Conservation (phyloP, 345 rosid genomes). For the Angophora floribunda region DNA sequence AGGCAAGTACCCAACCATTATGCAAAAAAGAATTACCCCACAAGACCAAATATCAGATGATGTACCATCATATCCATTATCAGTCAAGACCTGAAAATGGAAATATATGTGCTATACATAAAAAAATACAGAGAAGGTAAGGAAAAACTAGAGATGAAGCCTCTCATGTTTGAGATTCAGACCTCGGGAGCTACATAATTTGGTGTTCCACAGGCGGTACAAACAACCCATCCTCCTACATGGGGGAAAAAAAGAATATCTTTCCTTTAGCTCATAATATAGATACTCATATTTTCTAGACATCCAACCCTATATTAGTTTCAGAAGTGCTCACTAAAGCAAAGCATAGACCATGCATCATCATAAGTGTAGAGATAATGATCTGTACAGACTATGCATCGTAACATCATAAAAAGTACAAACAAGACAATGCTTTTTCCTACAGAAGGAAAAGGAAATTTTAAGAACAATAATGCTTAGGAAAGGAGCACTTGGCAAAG, state of each 20-base stretch:
- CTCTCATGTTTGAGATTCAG: background rate
- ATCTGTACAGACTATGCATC: background rate
- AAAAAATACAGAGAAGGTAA: background rate
- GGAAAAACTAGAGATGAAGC: background rate
- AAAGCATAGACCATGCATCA: background rate
- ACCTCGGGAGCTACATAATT: constrained; percentile 99
- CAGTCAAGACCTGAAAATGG: constrained; percentile 57
- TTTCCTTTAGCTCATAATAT: background rate
- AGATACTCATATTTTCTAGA: background rate
- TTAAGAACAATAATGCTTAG: background rate
- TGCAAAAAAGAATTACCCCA: constrained; percentile 83
- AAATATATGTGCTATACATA: background rate
- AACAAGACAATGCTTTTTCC: background rate
- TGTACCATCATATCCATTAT: constrained; percentile 87
- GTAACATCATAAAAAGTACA: background rate
- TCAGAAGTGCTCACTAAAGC: background rate
- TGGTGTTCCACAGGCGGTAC: constrained; percentile 96
- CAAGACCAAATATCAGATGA: constrained; percentile 92
- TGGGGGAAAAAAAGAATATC: background rate
- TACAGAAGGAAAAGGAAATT: background rate
- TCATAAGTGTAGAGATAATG: background rate
- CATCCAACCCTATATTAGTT: background rate
- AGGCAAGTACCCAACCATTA: constrained; percentile 96
- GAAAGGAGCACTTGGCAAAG: background rate
- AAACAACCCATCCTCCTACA: constrained; percentile 88